A percentile compares a stretch with the other conserved stretches of the same genome.
Conservation (phyloP, 2,329 filamentous ascomycete species). For the Nannizziopsis arthrosporioides region DNA sequence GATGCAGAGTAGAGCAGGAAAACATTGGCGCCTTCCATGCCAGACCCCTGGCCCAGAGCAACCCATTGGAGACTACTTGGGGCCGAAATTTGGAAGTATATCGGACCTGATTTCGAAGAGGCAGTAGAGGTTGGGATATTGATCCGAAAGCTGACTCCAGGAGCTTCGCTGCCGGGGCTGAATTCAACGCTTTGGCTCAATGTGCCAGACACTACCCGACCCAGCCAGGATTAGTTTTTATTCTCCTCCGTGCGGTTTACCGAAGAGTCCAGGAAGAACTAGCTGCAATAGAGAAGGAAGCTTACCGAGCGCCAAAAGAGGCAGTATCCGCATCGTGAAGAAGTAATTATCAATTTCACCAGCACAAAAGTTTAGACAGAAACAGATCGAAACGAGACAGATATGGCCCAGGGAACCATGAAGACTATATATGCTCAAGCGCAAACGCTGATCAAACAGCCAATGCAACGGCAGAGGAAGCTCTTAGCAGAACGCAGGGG, state of each 20-base stretch:
- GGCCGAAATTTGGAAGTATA: constrained; percentile 48
- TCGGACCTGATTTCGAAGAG: constrained; percentile 41
- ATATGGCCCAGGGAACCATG: no score
- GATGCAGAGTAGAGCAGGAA: constrained; percentile 48
- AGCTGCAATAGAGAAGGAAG: no score
- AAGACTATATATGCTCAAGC: no score
- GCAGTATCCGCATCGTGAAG: no score
- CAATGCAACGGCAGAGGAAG: no score
- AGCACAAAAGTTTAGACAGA: no score
- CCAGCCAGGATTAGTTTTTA: not conserved
- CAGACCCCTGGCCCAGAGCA: constrained; percentile 43
- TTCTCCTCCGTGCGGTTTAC: not conserved
- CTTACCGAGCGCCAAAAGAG: no score
- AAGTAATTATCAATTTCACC: no score
- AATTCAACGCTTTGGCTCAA: constrained; percentile 17
- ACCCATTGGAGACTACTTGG: constrained; percentile 45
- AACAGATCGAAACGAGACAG: no score
- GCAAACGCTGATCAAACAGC: no score
- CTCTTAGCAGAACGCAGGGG: no score
- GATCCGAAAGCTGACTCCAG: constrained; percentile 34
- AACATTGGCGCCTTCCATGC: constrained; percentile 47
- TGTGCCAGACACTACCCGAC: constrained; percentile 13
- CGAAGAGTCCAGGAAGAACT: no score
- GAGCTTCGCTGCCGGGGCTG: constrained; percentile 15
- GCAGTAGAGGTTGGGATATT: constrained; percentile 45